phyloP scores from a whole-genome alignment of 2,329 filamentous ascomycete genomes.

The Neoascochyta sp. region DNA sequence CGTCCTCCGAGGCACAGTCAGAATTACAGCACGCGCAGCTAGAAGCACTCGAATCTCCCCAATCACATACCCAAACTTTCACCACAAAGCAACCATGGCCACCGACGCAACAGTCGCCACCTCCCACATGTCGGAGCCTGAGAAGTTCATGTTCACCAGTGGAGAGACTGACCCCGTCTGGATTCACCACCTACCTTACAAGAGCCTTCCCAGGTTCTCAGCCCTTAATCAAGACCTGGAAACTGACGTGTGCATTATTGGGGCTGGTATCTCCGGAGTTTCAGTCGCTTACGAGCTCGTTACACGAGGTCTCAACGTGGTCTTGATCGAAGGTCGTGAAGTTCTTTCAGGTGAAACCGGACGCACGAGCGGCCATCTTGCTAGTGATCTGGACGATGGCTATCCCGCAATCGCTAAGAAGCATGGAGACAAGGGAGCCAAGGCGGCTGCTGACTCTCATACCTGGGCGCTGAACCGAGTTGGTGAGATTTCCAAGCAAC shows the following conservation, averaged over 20 bases:
- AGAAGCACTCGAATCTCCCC: conserved; percentile 1
- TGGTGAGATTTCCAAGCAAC: conserved; percentile 48
- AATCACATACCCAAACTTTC: conserved; percentile 1
- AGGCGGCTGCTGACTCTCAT: conserved; percentile 52
- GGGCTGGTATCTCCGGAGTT: conserved; percentile 53
- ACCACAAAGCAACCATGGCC: conserved; percentile 12
- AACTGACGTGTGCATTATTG: conserved; percentile 51
- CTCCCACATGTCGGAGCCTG: conserved; percentile 17
- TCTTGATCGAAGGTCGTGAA: conserved; percentile 54
- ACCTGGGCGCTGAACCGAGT: conserved; percentile 52
- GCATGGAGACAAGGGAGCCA: conserved; percentile 50
- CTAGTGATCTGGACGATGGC: conserved; percentile 53
- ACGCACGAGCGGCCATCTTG: conserved; percentile 53
- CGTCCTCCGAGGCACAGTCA: conserved; percentile 6
- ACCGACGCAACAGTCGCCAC: no score
- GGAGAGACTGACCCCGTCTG: conserved; percentile 53
- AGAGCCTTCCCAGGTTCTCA: conserved; percentile 44
- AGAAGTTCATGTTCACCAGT: conserved; percentile 46
- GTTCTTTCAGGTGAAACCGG: conserved; percentile 54
- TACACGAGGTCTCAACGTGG: conserved; percentile 48
- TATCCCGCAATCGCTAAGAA: conserved; percentile 52
- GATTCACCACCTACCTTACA: conserved; percentile 49
- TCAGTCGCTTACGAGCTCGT: conserved; percentile 54
- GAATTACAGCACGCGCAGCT: conserved; percentile 2
- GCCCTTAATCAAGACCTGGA: conserved; percentile 44